Evolutionary conservation across 2,329 filamentous ascomycete genomes (phyloP).

Genomic region (Clarireedia sp.): DNA sequence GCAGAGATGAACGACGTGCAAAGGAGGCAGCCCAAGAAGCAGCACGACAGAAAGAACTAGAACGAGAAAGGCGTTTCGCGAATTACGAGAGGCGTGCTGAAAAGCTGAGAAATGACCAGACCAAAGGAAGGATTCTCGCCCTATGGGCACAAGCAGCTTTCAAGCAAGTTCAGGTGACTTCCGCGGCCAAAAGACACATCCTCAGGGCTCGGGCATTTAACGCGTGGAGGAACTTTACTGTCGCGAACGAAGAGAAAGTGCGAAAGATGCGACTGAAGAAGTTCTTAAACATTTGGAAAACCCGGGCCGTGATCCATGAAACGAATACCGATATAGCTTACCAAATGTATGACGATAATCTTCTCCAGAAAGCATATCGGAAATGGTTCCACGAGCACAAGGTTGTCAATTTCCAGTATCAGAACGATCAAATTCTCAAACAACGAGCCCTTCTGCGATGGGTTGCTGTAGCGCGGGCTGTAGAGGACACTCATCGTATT

Average conservation of each 20-base stretch:
- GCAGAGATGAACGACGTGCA: not conserved
- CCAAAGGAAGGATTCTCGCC: constrained; percentile 55
- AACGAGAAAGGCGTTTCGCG: constrained; percentile 45
- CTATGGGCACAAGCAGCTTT: constrained; percentile 62
- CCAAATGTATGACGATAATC: constrained; percentile 26
- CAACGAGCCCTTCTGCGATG: constrained; percentile 19
- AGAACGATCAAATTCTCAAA: constrained; percentile 15
- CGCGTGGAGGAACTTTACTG: constrained; percentile 59
- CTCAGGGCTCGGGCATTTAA: constrained; percentile 61
- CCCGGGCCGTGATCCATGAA: not conserved
- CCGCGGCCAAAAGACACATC: constrained; percentile 61
- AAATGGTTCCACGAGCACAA: constrained; percentile 32
- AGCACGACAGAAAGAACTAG: constrained; percentile 17
- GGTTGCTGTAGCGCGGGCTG: constrained; percentile 15
- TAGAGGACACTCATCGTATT: constrained; percentile 14
- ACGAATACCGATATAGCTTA: constrained; percentile 24
- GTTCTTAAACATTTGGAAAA: constrained; percentile 43
- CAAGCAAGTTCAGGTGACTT: constrained; percentile 58
- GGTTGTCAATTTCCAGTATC: constrained; percentile 16
- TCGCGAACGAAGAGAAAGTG: constrained; percentile 34
- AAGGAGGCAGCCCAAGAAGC: not conserved
- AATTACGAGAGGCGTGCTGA: constrained; percentile 51
- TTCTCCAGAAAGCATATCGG: constrained; percentile 25
- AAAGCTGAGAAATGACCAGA: constrained; percentile 56
- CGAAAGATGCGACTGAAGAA: constrained; percentile 44